Conservation (phyloP, 2,329 filamentous ascomycete genomes). For the Biscogniauxia sp. region DNA sequence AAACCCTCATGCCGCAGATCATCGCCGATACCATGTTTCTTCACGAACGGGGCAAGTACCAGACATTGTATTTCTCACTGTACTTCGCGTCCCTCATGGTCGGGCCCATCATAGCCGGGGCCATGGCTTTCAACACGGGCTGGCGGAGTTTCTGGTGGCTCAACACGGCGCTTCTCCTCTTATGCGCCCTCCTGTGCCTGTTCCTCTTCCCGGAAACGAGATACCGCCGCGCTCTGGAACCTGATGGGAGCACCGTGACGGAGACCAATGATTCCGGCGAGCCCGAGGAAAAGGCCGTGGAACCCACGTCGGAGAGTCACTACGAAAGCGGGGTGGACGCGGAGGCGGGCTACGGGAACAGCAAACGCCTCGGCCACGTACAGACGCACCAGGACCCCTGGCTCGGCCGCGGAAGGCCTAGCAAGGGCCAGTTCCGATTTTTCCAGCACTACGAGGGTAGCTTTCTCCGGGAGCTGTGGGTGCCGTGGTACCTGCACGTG, state of each 20-base stretch:
- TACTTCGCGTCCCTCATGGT: slow-evolving; percentile 64
- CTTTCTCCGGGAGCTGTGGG: slow-evolving; percentile 54
- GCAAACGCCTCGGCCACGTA: slow-evolving; percentile 22
- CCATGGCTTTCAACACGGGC: slow-evolving; percentile 57
- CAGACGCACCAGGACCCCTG: slow-evolving; percentile 50
- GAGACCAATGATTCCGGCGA: background rate
- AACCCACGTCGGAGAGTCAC: slow-evolving; percentile 6
- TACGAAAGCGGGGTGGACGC: slow-evolving; percentile 12
- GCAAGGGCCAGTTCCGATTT: slow-evolving; percentile 53
- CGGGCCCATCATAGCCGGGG: slow-evolving; percentile 40
- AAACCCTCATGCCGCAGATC: slow-evolving; percentile 60
- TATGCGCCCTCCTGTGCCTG: slow-evolving; percentile 49
- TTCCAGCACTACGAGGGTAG: slow-evolving; percentile 48
- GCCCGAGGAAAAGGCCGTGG: background rate
- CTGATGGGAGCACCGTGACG: slow-evolving; percentile 12
- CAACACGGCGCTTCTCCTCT: slow-evolving; percentile 53
- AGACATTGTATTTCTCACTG: slow-evolving; percentile 53
- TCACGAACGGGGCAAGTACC: slow-evolving; percentile 59
- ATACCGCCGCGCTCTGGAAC: slow-evolving; percentile 47
- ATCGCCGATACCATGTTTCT: slow-evolving; percentile 66
- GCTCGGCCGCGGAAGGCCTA: slow-evolving; percentile 54
- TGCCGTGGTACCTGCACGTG: slow-evolving; percentile 59
- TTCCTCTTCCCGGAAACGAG: slow-evolving; percentile 64
- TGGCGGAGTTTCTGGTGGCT: slow-evolving; percentile 67
- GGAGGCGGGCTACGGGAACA: slow-evolving; percentile 2